Percentiles rank a stretch among this genome's conserved stretches.
These are phyloP conservation scores for Pseudonectria buxi DNA, from an alignment of 2,329 filamentous ascomycete genomes.

Conservation along the genomic window DNA sequence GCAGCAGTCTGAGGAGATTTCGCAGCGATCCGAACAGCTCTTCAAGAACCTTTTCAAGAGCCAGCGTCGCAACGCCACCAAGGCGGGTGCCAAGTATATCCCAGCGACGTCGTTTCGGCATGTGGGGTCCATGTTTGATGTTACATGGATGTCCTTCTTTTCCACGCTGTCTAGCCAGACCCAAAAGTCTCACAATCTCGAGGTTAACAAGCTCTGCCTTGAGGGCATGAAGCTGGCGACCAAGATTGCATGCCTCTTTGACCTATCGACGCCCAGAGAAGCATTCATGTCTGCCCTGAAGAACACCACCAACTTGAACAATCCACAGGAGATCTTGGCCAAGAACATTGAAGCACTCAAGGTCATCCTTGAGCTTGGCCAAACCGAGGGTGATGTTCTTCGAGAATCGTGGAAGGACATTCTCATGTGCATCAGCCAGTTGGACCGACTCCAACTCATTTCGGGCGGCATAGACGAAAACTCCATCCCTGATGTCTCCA, in stretches of 20 bases:
- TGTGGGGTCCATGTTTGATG: constrained; percentile 96
- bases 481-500: constrained; percentile 83
- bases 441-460: constrained; percentile 91
- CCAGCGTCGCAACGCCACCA: constrained; percentile 72
- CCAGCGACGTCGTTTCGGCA: constrained; percentile 91
- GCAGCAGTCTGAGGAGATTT: constrained; percentile 91
- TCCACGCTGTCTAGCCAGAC: constrained; percentile 89
- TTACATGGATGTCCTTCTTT: constrained; percentile 98
- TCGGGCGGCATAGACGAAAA: constrained; percentile 92
- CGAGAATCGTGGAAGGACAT: constrained; percentile 93
- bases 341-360: constrained; percentile 96
- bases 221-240: constrained; percentile 94
- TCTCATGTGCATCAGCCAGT: constrained; percentile 88
- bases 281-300: constrained; percentile 91
- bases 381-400: constrained; percentile 85
- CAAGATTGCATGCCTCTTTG: constrained; percentile 87
- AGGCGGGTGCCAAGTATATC: constrained; percentile 69
- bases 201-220: constrained; percentile 86
- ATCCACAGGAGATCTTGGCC: constrained; percentile 86
- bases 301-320: constrained; percentile 93
- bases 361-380: constrained; percentile 82
- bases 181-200: constrained; percentile 87
- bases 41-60: constrained; percentile 91
- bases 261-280: constrained; percentile 84
- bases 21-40: constrained; percentile 65